These are phyloP conservation scores for Candida sakaeoensis DNA, from an alignment of 805 yeast genomes.

Conservation along the genomic window DNA sequence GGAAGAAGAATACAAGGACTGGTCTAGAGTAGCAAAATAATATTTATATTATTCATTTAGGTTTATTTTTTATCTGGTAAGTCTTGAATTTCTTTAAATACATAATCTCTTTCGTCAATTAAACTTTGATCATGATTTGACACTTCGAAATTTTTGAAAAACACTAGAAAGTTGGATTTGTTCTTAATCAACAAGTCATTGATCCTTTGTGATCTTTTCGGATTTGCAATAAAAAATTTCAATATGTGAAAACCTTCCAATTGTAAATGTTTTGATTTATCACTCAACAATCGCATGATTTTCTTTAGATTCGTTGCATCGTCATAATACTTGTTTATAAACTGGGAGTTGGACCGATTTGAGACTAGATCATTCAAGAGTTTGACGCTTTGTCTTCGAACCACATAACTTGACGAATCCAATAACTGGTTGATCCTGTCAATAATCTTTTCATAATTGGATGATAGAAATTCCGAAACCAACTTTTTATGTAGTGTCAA, in stretches of 20 bases:
- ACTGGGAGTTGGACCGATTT: slow-evolving; percentile 62
- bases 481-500: slow-evolving; percentile 66
- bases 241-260: slow-evolving; percentile 89
- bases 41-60: not conserved
- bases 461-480: slow-evolving; percentile 65
- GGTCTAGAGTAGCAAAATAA: slow-evolving; percentile 40
- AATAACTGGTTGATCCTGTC: slow-evolving; percentile 64
- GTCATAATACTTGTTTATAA: slow-evolving; percentile 75
- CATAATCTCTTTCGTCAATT: slow-evolving; percentile 76
- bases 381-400: slow-evolving; percentile 85
- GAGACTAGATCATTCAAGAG: slow-evolving; percentile 69
- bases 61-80: slow-evolving; percentile 51
- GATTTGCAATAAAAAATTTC: slow-evolving; percentile 95
- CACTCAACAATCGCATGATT: slow-evolving; percentile 81
- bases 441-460: slow-evolving; percentile 57
- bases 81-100: slow-evolving; percentile 67
- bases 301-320: slow-evolving; percentile 80
- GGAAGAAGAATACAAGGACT: slow-evolving; percentile 56
- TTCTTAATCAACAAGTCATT: slow-evolving; percentile 81
- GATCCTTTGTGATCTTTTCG: slow-evolving; percentile 77
- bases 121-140: slow-evolving; percentile 63
- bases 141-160: slow-evolving; percentile 62
- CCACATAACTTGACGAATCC: slow-evolving; percentile 79
- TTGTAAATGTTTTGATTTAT: slow-evolving; percentile 85
- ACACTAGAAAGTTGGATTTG: slow-evolving; percentile 68